Base-by-base conservation (phyloP, 257 asterid genomes). In the Datura wrightii region DNA sequence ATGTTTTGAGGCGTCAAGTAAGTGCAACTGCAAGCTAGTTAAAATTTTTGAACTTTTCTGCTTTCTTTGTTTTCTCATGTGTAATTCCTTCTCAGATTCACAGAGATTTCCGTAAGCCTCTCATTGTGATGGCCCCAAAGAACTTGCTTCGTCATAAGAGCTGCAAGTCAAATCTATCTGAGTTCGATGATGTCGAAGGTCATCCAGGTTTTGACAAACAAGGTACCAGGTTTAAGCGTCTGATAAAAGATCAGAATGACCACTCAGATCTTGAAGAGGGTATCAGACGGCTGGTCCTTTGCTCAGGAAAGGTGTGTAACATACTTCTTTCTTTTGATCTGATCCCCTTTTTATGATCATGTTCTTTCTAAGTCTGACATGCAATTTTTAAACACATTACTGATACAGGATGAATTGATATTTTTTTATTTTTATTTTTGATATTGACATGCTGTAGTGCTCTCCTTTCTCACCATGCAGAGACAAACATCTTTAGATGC, bases 1-100 rank as follows among this genome's bases (percentile, higher is more conserved):
- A 95, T 52, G 98, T 97, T 56, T 94, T 97, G 91, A 93, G 99
- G 69, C 97, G 99, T 90, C 98, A 97, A 82, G 99, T 95, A 89
- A 94, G 98, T 88, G 70, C 46, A 82, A 50, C 82, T 48, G 55
- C 18, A 50, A 67, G 80, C 78, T 18, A 37, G 39, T 53, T 36
- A 14, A 66, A 37, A 2, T 10, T 39, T 48, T 37, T 60, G 36
- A 31, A 18, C 60, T 71, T 14, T 56, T 18, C 53, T 34, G 59
- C 16, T 3, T 59, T 19, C 44, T 13, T 56, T 11, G 34, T 81
- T 24, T 42, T 72, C 85, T 70, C 56, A 60, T 54, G 36, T 81
- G 41, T 37, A 65, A 41, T n/a, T 63, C 36, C 31, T 46, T 15
- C 79, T 19, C 55, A 79, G 84, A 67, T 79, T 59, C 80, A 83